A percentile compares a stretch with the other conserved stretches of the same genome.
Evolutionary conservation across 2,329 filamentous ascomycete genomes (phyloP).

Genomic region (Plectosphaerella sp.): DNA sequence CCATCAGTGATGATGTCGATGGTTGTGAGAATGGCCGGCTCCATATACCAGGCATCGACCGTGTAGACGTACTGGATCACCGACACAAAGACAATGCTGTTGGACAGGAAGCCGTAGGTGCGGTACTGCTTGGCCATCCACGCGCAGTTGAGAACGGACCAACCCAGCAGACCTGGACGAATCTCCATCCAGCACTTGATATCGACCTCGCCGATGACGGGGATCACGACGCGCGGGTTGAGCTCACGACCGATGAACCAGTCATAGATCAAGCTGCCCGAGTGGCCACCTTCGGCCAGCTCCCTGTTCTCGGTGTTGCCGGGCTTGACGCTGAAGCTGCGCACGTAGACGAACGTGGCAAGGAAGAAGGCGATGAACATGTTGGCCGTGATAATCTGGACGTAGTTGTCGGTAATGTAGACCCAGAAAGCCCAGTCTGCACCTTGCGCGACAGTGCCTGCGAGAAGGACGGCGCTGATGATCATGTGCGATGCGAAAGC

Average conservation of each 20-base stretch:
- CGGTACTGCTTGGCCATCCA: constrained; percentile 87
- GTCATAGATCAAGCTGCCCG: constrained; percentile 85
- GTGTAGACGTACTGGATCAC: constrained; percentile 77
- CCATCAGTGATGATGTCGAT: constrained; percentile 93
- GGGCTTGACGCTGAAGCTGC: constrained; percentile 77
- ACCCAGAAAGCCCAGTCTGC: constrained; percentile 85
- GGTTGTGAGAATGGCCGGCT: constrained; percentile 83
- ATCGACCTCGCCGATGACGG: constrained; percentile 79
- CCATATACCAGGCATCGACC: constrained; percentile 81
- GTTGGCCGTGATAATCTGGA: constrained; percentile 80
- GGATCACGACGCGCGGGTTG: constrained; percentile 78
- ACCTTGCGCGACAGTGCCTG: constrained; percentile 72
- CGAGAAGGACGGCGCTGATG: constrained; percentile 65
- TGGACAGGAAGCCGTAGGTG: constrained; percentile 75
- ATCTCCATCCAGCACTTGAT: constrained; percentile 89
- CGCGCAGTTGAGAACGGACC: constrained; percentile 79
- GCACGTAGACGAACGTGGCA: constrained; percentile 74
- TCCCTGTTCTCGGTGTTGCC: constrained; percentile 69
- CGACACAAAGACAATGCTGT: constrained; percentile 79
- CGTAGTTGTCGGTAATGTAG: constrained; percentile 86
- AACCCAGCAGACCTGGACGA: constrained; percentile 86
- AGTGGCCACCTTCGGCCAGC: constrained; percentile 75
- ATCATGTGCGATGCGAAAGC: constrained; percentile 72
- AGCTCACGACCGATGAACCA: constrained; percentile 94
- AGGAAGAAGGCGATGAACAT: constrained; percentile 70